Conservation (phyloP, 164 flowering plant species). For the Nymphaea colorata region DNA sequence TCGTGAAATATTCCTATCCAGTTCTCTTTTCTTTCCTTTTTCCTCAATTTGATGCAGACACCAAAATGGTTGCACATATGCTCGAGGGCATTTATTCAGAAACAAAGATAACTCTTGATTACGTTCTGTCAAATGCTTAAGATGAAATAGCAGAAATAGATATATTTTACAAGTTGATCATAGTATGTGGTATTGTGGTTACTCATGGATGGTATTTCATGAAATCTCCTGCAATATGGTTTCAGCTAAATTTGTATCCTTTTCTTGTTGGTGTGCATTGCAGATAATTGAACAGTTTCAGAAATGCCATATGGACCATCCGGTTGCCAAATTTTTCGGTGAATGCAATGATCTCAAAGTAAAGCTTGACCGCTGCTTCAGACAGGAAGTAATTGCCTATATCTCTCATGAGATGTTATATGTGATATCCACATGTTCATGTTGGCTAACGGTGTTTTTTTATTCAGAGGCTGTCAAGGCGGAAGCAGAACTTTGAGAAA, state of each 20-base stretch:
- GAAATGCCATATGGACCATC: slow-evolving; percentile 86
- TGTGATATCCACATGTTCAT: not conserved
- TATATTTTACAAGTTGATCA: too few relatives aligned
- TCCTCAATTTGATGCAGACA: too few relatives aligned
- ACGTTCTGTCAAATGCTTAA: too few relatives aligned
- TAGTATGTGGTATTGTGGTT: too few relatives aligned
- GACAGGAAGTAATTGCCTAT: slow-evolving; percentile 38
- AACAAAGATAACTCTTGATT: too few relatives aligned
- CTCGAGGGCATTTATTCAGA: too few relatives aligned
- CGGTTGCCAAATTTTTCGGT: slow-evolving; percentile 70
- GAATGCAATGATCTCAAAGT: slow-evolving; percentile 82
- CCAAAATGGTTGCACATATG: too few relatives aligned
- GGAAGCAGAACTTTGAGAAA: slow-evolving; percentile 88
- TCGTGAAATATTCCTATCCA: too few relatives aligned
- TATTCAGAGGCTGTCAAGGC: slow-evolving; percentile 73
- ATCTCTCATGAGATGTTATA: not conserved
- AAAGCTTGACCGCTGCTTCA: slow-evolving; percentile 83
- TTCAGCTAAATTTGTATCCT: not conserved
- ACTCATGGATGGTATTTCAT: too few relatives aligned
- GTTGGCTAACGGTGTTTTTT: not conserved
- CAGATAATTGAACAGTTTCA: slow-evolving; percentile 89
- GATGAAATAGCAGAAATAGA: too few relatives aligned
- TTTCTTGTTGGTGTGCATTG: slow-evolving; percentile 1
- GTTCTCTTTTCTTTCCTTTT: too few relatives aligned
- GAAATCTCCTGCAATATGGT: too few relatives aligned